Evolutionary conservation across 257 asterid genomes (phyloP).

Genomic region (Ehretia macrophylla): DNA sequence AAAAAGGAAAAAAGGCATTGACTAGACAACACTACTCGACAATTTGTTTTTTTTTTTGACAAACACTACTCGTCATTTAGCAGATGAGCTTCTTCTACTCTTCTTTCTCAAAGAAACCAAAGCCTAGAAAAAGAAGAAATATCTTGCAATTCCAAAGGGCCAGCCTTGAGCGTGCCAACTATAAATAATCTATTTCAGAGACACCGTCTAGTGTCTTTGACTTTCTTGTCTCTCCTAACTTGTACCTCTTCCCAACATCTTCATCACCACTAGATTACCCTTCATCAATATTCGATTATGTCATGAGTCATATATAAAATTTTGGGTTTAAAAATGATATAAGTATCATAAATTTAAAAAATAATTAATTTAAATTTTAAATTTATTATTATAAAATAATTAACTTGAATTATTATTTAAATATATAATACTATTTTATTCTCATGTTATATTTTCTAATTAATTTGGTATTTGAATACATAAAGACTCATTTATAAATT

Average conservation of each 20-base stretch:
- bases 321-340: too few species aligned
- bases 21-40: not conserved
- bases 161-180: slow-evolving; percentile 16
- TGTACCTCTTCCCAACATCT: not conserved
- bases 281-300: not conserved
- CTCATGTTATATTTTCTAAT: too few species aligned
- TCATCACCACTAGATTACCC: slow-evolving; percentile 1
- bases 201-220: slow-evolving; percentile 3
- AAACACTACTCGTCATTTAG: not conserved
- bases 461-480: too few species aligned
- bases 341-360: too few species aligned
- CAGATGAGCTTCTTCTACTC: not conserved
- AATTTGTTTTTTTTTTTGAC: too few species aligned
- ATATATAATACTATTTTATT: too few species aligned
- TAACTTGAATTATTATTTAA: too few species aligned
- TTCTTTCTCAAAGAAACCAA: slow-evolving; percentile 9
- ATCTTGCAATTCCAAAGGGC: slow-evolving; percentile 2
- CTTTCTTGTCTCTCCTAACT: not conserved
- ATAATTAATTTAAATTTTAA: too few species aligned
- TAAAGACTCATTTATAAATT: too few species aligned
- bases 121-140: slow-evolving; percentile 11
- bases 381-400: too few species aligned
- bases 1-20: not conserved
- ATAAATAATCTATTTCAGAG: slow-evolving; percentile 1
- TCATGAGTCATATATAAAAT: not conserved